Evolutionary conservation across 139 green algal species (phyloP).

Genomic region (Pycnococcus provasolii): DNA sequence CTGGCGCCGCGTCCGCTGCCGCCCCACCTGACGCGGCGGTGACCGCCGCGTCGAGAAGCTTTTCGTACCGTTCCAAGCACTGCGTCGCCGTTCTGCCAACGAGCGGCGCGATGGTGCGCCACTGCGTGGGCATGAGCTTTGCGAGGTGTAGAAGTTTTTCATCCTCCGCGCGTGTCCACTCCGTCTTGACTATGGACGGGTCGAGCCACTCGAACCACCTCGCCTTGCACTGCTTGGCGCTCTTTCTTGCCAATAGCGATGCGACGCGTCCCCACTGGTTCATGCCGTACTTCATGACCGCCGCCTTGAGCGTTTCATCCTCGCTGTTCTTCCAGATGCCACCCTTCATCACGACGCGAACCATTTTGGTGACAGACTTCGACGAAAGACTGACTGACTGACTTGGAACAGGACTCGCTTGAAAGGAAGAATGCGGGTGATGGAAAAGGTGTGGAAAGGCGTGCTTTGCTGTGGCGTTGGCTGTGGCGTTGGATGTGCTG

Average conservation of each 20-base stretch:
- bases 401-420: too few species aligned
- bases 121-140: slow-evolving; percentile 99
- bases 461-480: too few species aligned
- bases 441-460: too few species aligned
- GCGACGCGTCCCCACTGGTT: slow-evolving; percentile 46
- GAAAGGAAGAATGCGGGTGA: too few species aligned
- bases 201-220: slow-evolving; percentile 98
- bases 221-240: slow-evolving; percentile 98
- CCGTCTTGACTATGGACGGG: slow-evolving; percentile 92
- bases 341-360: slow-evolving; percentile 88
- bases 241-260: slow-evolving; percentile 95
- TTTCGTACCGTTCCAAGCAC: slow-evolving; percentile 90
- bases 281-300: slow-evolving; percentile 91
- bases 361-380: slow-evolving; percentile 22
- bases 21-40: slow-evolving; percentile 7
- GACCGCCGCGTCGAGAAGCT: slow-evolving; percentile 67
- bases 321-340: slow-evolving; percentile 99
- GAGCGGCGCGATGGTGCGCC: slow-evolving; percentile 95
- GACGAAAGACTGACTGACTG: too few species aligned
- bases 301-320: slow-evolving; percentile 99
- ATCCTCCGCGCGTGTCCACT: slow-evolving; percentile 98
- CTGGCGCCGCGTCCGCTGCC: slow-evolving; percentile 75
- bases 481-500: too few species aligned
- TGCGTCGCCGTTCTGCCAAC: slow-evolving; percentile 90
- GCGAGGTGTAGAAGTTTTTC: slow-evolving; percentile 98